Conservation (phyloP, 1,284 basidiomycete species). For the Papiliotrema flavescens region DNA sequence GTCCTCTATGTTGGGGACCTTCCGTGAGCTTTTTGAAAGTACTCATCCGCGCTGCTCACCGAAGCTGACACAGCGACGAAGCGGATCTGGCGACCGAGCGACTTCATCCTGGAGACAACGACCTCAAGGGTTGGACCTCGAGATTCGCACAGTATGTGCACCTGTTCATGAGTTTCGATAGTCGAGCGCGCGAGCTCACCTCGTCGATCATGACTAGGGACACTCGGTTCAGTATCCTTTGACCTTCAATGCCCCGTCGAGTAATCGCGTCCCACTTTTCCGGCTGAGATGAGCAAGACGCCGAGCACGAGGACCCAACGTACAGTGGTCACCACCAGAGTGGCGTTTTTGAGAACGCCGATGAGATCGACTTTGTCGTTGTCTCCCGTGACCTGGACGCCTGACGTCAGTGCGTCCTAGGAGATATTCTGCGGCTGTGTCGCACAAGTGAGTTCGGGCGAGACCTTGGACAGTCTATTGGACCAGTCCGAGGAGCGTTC, state of each 20-base stretch:
- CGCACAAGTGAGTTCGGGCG: constrained; percentile 57
- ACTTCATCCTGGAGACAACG: constrained; percentile 79
- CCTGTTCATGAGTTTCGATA: constrained; percentile 54
- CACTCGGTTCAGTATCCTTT: constrained; percentile 48
- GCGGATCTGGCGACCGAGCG: constrained; percentile 62
- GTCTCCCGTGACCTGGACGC: constrained; percentile 88
- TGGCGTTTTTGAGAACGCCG: constrained; percentile 62
- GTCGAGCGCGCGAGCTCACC: constrained; percentile 49
- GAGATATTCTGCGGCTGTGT: too few relatives aligned
- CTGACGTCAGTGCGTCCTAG: constrained; percentile 53
- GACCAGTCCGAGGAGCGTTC: constrained; percentile 84
- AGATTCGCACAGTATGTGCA: constrained; percentile 85
- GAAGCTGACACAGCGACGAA: constrained; percentile 91
- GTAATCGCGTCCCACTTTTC: constrained; percentile 95
- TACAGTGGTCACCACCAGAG: constrained; percentile 79
- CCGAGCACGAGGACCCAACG: too few relatives aligned
- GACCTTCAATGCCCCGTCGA: constrained; percentile 56
- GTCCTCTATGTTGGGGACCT: constrained; percentile 78
- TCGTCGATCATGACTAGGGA: constrained; percentile 84
- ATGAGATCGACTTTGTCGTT: constrained; percentile 60
- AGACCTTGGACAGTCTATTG: constrained; percentile 57
- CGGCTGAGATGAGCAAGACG: constrained; percentile 54
- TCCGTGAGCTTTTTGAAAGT: neutral
- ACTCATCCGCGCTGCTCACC: constrained; percentile 46
- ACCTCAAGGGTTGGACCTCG: constrained; percentile 91